Percentiles rank a stretch among this genome's conserved stretches.
Evolutionary conservation across 2,329 filamentous ascomycete genomes (phyloP).

Genomic region (Diaporthe amygdali): DNA sequence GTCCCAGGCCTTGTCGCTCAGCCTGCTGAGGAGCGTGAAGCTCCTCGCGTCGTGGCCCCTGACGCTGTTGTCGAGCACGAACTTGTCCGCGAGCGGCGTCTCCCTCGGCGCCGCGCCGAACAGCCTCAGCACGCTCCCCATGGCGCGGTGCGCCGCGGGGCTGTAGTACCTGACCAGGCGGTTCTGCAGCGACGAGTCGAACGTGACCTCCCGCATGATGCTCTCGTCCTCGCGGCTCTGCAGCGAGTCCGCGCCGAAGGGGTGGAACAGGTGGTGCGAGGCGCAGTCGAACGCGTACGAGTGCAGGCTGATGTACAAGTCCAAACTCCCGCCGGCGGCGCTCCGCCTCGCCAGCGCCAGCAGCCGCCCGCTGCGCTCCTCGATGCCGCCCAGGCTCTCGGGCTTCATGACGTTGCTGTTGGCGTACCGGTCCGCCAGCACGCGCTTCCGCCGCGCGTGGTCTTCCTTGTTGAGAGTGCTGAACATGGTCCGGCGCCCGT

Average conservation of each 20-base stretch:
- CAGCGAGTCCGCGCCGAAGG: conserved; percentile 66
- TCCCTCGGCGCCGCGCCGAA: conserved; percentile 57
- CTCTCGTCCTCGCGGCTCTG: conserved; percentile 59
- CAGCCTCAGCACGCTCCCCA: conserved; percentile 50
- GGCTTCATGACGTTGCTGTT: conserved; percentile 69
- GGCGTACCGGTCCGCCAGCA: conserved; percentile 71
- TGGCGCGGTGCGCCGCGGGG: conserved; percentile 54
- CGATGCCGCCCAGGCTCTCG: conserved; percentile 60
- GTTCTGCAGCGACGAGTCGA: conserved; percentile 71
- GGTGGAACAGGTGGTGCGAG: conserved; percentile 73
- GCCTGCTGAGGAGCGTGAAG: conserved; percentile 64
- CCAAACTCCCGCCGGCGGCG: conserved; percentile 49
- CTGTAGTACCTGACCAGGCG: conserved; percentile 64
- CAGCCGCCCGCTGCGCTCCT: conserved; percentile 61
- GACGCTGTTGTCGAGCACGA: conserved; percentile 58
- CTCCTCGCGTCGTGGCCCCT: conserved; percentile 48
- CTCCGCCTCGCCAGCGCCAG: conserved; percentile 55
- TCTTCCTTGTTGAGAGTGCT: conserved; percentile 61
- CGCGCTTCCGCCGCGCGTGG: conserved; percentile 67
- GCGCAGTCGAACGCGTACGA: conserved; percentile 74
- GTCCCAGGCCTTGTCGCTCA: conserved; percentile 55
- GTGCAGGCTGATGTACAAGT: conserved; percentile 70
- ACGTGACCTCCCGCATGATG: conserved; percentile 72
- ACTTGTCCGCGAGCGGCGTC: conserved; percentile 63
- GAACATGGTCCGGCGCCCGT: conserved; percentile 65